Evolutionary conservation across 805 yeast genomes (phyloP), one percentile per base, ranked within the genome.

Genomic region (Wickerhamomyces rabaulensis): DNA sequence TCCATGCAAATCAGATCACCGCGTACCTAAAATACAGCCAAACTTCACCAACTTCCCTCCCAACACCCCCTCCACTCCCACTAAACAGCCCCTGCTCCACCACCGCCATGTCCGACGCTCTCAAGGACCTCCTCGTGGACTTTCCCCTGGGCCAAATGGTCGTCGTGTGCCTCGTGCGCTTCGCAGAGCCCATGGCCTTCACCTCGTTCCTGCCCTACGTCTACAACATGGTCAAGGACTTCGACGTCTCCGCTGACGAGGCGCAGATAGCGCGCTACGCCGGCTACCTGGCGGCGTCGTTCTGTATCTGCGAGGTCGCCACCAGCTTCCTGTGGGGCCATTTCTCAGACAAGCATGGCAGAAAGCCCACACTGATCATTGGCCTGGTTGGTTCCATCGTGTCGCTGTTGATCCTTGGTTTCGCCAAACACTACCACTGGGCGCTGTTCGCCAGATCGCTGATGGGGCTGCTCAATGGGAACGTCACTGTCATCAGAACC

Each of bases 141-240:
- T 51, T 51, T 33, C 54, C 54, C n/a, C 42, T 51, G 52, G 29
- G 41, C 13, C 52, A 51, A 38, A 37, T 51, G 16, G 29, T 42
- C 9, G 50, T 51, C 17, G 42, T 51, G 16, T 31, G 45, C 13
- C 40, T 47, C n/a, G 54, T 53, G 13, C 40, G 56, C 16, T 48
- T 53, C 35, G 56, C 56, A 3, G 56, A 53, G 29, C 56, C 56
- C 7, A 49, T 53, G 13, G 54, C 56, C 10, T 53, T 53, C 50
- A 48, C 51, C 15, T 48, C 54, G 1, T 39, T 53, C 23, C 51
- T 53, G 46, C 52, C 56, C 15, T 53, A 53, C 35, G 56, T 53
- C 33, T 53, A 44, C 44, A 51, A 47, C 49, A 53, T 53, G 54
- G 52, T 53, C 17, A 31, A 46, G 19, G 56, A 53, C 40, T 53